Conservation (phyloP, 768 basidiomycete species). For the Dacryopinax spathularia region DNA sequence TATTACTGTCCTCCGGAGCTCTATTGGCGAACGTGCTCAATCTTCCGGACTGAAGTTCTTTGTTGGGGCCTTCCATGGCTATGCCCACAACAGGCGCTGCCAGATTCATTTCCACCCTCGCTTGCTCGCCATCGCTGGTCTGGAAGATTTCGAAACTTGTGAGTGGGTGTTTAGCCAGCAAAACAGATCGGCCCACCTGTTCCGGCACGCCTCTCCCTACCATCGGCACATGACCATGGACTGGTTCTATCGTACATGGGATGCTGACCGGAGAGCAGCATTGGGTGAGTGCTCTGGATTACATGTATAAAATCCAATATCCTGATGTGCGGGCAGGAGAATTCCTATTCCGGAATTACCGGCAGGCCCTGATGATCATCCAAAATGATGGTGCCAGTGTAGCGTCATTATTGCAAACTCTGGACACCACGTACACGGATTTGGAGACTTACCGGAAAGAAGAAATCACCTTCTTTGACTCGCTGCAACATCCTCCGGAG, state of each 20-base stretch:
- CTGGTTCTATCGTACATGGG: not conserved
- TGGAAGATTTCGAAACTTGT: not conserved
- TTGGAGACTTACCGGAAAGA: conserved; percentile 9
- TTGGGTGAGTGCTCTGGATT: conserved; percentile 2
- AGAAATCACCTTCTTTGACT: conserved; percentile 3
- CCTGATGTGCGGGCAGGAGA: not conserved
- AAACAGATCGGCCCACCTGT: conserved; percentile 13
- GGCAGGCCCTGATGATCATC: conserved; percentile 5
- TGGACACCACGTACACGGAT: conserved; percentile 4
- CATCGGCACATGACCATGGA: not conserved
- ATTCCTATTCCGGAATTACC: not conserved
- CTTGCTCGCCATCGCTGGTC: not conserved
- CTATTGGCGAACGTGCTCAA: not conserved
- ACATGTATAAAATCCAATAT: not conserved
- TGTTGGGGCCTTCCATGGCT: not conserved
- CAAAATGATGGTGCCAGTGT: conserved; percentile 11
- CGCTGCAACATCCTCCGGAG: conserved; percentile 10
- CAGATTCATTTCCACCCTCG: not conserved
- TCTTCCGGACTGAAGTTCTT: not conserved
- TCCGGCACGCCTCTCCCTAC: not conserved
- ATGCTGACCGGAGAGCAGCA: not conserved
- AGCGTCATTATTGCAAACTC: not conserved
- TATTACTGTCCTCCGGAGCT: not conserved
- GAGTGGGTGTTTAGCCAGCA: not conserved
- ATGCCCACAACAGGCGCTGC: not conserved